phyloP scores from a whole-genome alignment of 306 rosid genomes.

The Prunus armeniaca region DNA sequence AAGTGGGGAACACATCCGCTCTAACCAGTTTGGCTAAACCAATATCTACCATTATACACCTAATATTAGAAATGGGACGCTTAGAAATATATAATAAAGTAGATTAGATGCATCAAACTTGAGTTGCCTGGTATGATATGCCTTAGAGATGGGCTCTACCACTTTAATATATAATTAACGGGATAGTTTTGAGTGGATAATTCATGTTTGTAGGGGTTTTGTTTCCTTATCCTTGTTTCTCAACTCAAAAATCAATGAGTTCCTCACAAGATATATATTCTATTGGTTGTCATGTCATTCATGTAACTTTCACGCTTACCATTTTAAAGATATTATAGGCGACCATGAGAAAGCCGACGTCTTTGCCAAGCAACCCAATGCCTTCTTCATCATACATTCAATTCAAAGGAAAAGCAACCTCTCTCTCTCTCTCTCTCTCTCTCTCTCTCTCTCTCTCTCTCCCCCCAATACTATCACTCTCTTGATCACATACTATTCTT shows the following conservation, averaged over 20 bases:
- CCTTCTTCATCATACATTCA: neutral
- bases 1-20: fast-evolving
- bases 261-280: neutral
- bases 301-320: neutral
- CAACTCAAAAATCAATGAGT: neutral
- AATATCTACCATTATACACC: too few relatives aligned
- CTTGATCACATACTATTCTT: too few relatives aligned
- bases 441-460: neutral
- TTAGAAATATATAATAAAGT: too few relatives aligned
- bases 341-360: neutral
- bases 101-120: too few relatives aligned
- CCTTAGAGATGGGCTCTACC: neutral
- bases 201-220: neutral
- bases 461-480: too few relatives aligned
- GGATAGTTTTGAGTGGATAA: neutral
- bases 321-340: neutral
- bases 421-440: neutral
- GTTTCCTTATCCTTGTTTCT: neutral
- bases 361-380: neutral
- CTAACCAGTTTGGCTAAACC: too few relatives aligned
- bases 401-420: neutral
- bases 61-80: too few relatives aligned
- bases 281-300: neutral
- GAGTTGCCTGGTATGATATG: neutral
- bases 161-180: neutral